Base-by-base conservation (phyloP, 441 rosid genomes). In the Pelargonium australe region DNA sequence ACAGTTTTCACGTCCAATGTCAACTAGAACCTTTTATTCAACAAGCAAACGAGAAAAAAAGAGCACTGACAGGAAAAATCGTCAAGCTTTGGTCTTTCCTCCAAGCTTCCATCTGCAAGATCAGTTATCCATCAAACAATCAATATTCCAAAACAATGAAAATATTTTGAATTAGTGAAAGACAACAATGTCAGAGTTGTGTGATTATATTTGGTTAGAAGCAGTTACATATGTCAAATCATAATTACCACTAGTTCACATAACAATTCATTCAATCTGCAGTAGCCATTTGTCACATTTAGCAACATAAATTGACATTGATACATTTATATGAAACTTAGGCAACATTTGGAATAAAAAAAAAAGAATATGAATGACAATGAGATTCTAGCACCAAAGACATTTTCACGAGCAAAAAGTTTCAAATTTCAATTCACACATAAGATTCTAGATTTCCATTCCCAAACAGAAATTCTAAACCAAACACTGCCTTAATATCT, bases 51-150 rank as follows among this genome's bases (percentile, higher is more conserved):
- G 8, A 8, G n/a, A 20, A 17, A 19, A 7, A 19, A 5, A n/a
- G 16, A 19, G 62, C 62, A 57, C 62, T 57, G 28, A 7, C 19
- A 17, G 20, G 62, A 57, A 57, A 3, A 57, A 5, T 17, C 62
- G 16, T 7, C 62, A 17, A 1, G 62, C 62, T 17, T 57, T 57
- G 11, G 28, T 57, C 62, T 23, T 57, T 17, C 62, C 13, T 51
- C 25, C 62, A 57, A 57, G 62, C 62, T 17, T 57, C 20, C 28
- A 57, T 19, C 62, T 57, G 62, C 25, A 57, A 57, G 4, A 57
- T 57, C 62, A 55, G 28, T 19, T 17, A 57, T 7, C 1, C 62
- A 8, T 17, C 11, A n/a, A 19, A 57, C 7, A 14, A 57, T 57
- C 10, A 7, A 57, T 17, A 0, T 17, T 57, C 25, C 11, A 6